Evolutionary conservation across 2,329 filamentous ascomycete species (phyloP).

Genomic region (Diplodia mutila): DNA sequence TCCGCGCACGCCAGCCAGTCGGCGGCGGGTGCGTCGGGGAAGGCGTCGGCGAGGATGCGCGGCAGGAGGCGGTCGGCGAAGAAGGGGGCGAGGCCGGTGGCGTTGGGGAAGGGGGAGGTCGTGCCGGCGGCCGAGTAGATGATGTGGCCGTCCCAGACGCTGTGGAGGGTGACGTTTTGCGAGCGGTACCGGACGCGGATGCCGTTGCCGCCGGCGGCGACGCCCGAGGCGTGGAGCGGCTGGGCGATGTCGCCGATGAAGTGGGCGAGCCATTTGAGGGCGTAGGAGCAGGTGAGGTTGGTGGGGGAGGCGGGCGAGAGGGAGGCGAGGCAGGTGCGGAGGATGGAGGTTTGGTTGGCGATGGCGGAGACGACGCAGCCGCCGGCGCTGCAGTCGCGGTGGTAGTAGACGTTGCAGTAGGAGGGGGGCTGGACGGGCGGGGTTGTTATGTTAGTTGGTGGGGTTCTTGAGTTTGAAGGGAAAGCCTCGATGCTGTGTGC

Average conservation of each 20-base stretch:
- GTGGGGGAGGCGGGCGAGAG: not conserved
- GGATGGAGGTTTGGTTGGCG: constrained; percentile 46
- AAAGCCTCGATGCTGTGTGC: not conserved
- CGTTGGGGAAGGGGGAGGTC: constrained; percentile 38
- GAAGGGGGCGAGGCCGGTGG: constrained; percentile 40
- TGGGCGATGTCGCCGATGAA: constrained; percentile 49
- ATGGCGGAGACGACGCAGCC: constrained; percentile 49
- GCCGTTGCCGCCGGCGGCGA: constrained; percentile 44
- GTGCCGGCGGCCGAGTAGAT: constrained; percentile 43
- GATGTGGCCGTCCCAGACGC: constrained; percentile 47
- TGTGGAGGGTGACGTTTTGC: constrained; percentile 41
- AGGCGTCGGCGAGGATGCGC: constrained; percentile 41
- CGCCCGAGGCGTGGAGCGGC: constrained; percentile 46
- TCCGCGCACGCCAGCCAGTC: constrained; percentile 44
- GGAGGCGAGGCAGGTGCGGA: constrained; percentile 40
- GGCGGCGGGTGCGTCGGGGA: constrained; percentile 38
- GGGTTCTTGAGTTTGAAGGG: not conserved
- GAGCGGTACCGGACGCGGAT: constrained; percentile 43
- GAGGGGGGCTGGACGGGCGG: constrained; percentile 32
- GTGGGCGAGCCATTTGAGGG: constrained; percentile 48
- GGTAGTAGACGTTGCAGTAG: constrained; percentile 42
- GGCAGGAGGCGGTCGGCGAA: constrained; percentile 38
- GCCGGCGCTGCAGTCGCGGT: constrained; percentile 42
- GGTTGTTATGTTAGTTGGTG: not conserved
- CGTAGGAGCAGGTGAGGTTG: constrained; percentile 45